phyloP scores from a whole-genome alignment of 2,329 filamentous ascomycete genomes.

The Cryphonectria nitschkei region DNA sequence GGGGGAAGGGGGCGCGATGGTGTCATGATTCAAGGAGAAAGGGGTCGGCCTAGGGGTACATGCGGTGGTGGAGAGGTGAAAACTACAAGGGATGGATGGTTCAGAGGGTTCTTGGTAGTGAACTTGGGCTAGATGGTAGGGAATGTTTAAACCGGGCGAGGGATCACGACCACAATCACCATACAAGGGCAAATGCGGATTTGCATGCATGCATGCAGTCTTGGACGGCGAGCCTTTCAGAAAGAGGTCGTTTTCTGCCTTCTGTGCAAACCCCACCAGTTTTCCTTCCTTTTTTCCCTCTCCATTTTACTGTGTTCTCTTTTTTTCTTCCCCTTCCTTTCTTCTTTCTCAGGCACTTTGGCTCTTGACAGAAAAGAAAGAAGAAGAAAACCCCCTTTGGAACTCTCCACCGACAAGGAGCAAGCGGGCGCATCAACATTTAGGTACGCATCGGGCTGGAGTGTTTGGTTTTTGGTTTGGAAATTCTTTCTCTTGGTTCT shows the following conservation, averaged over 20 bases:
- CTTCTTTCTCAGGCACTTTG: background rate
- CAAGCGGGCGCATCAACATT: constrained; percentile 23
- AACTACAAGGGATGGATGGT: too few species aligned
- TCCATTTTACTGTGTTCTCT: background rate
- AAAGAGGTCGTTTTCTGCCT: background rate
- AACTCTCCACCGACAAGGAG: background rate
- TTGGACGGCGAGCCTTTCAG: background rate
- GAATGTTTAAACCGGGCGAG: background rate
- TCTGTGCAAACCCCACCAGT: background rate
- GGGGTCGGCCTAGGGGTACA: background rate
- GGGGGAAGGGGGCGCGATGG: background rate
- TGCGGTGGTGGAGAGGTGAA: background rate
- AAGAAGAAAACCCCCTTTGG: too few species aligned
- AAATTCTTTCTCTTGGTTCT: background rate
- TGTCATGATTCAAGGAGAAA: background rate
- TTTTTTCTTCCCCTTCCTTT: background rate
- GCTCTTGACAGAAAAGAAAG: background rate
- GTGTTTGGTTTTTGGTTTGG: constrained; percentile 16
- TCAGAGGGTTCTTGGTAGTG: background rate
- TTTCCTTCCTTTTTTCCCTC: background rate
- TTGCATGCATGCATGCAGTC: background rate
- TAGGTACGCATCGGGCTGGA: constrained; percentile 29
- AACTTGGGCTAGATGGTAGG: background rate
- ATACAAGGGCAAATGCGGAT: background rate
- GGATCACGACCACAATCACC: background rate